These are phyloP conservation scores for Clavispora carvajalis DNA, from an alignment of 805 yeast species.

Conservation along the genomic window DNA sequence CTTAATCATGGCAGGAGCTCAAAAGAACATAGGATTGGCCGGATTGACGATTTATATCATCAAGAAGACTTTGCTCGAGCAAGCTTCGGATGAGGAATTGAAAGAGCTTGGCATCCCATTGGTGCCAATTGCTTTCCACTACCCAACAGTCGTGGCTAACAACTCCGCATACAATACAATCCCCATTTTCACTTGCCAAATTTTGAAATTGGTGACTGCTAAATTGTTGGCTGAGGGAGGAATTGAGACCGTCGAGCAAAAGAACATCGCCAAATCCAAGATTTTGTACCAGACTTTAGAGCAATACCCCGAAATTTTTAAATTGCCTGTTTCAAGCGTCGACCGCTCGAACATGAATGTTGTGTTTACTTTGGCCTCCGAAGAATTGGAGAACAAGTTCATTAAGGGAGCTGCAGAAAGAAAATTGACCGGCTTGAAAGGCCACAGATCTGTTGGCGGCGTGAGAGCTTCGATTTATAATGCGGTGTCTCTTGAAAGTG, in stretches of 20 bases:
- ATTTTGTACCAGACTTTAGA: slow-evolving; percentile 64
- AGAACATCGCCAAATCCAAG: slow-evolving; percentile 58
- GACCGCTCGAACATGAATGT: slow-evolving; percentile 88
- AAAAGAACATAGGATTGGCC: slow-evolving; percentile 95
- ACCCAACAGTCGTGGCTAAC: slow-evolving; percentile 78
- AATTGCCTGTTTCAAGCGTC: slow-evolving; percentile 54
- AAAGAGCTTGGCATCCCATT: slow-evolving; percentile 61
- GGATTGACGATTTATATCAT: slow-evolving; percentile 91
- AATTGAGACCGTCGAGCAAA: slow-evolving; percentile 50
- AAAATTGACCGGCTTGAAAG: slow-evolving; percentile 76
- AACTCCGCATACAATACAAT: slow-evolving; percentile 94
- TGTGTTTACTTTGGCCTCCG: slow-evolving; percentile 71
- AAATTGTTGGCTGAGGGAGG: slow-evolving; percentile 69
- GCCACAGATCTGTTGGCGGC: slow-evolving; percentile 97
- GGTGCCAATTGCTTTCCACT: slow-evolving; percentile 84
- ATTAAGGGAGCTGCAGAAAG: slow-evolving; percentile 56
- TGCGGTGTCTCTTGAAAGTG: slow-evolving; percentile 67
- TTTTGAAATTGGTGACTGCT: slow-evolving; percentile 72
- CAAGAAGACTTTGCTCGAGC: slow-evolving; percentile 70
- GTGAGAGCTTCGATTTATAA: slow-evolving; percentile 91
- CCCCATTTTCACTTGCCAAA: slow-evolving; percentile 87
- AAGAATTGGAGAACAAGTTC: slow-evolving; percentile 64
- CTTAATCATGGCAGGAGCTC: slow-evolving; percentile 95
- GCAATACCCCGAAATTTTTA: slow-evolving; percentile 57
- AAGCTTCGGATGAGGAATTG: slow-evolving; percentile 60